phyloP scores from a whole-genome alignment of 352 stramenopile species.

The Phytopythium cucurbitacearum region DNA sequence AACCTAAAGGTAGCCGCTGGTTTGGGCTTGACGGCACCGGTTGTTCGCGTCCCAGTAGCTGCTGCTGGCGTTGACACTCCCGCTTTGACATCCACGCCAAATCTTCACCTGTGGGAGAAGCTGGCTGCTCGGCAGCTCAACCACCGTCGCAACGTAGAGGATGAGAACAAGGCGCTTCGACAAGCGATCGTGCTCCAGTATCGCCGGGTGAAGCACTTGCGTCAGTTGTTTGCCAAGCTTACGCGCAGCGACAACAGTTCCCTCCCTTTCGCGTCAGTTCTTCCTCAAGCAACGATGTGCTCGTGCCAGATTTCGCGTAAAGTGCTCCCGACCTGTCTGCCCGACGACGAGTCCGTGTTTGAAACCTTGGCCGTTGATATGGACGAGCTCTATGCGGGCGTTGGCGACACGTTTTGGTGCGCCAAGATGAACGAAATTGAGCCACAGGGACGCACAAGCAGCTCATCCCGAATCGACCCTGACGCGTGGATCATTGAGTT shows the following conservation, averaged over 20 bases:
- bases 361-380: not conserved
- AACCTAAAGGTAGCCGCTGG: conserved; percentile 1
- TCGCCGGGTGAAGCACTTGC: not conserved
- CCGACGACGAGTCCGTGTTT: not conserved
- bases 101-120: not conserved
- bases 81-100: not conserved
- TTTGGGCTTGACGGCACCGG: not conserved
- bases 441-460: not conserved
- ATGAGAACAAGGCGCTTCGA: not conserved
- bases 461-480: too few relatives aligned
- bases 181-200: not conserved
- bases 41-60: not conserved
- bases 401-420: not conserved
- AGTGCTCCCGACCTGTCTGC: not conserved
- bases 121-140: not conserved
- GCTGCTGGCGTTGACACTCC: not conserved
- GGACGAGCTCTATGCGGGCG: not conserved
- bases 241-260: not conserved
- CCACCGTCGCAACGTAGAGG: not conserved
- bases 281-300: too few relatives aligned
- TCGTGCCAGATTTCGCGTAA: too few relatives aligned
- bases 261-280: too few relatives aligned
- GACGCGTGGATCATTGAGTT: too few relatives aligned
- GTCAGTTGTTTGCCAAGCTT: not conserved
- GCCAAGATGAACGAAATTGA: not conserved